These are phyloP conservation scores for Nakazawaea anatomiae DNA, from an alignment of 805 yeast genomes.

Conservation along the genomic window DNA sequence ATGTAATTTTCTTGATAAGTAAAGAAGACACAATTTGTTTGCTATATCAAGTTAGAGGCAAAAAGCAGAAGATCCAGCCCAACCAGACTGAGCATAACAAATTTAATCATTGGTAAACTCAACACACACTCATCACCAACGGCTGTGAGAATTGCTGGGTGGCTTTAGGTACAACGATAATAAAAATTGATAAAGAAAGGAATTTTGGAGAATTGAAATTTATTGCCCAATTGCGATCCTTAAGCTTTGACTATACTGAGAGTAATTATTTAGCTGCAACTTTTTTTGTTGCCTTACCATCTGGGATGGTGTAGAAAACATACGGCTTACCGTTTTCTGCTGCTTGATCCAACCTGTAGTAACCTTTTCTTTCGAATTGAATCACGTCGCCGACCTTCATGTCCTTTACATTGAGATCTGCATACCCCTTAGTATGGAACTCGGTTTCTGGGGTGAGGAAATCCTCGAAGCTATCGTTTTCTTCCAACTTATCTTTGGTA, in stretches of 20 bases:
- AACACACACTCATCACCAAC: too few species aligned
- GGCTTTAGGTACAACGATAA: too few species aligned
- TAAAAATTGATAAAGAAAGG: too few species aligned
- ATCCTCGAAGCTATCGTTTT: constrained; percentile 89
- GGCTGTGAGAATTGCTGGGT: too few species aligned
- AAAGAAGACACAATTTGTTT: too few species aligned
- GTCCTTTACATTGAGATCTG: constrained; percentile 69
- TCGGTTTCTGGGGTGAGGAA: constrained; percentile 84
- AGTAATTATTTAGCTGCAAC: constrained; percentile 57
- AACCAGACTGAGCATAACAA: too few species aligned
- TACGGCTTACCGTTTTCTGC: constrained; percentile 55
- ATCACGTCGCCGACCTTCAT: constrained; percentile 83
- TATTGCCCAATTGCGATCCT: too few species aligned
- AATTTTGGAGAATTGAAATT: too few species aligned
- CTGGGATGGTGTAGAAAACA: constrained; percentile 90
- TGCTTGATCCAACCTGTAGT: constrained; percentile 69
- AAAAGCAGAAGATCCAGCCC: too few species aligned
- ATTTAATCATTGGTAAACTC: too few species aligned
- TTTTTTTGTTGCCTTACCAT: constrained; percentile 78
- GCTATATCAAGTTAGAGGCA: too few species aligned
- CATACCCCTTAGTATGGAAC: constrained; percentile 72
- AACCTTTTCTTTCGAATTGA: constrained; percentile 97
- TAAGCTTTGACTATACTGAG: not conserved
- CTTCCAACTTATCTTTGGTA: constrained; percentile 92
- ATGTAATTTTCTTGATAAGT: too few species aligned